phyloP scores from a whole-genome alignment of 176 grass and related monocot species.

The Ananas comosus region DNA sequence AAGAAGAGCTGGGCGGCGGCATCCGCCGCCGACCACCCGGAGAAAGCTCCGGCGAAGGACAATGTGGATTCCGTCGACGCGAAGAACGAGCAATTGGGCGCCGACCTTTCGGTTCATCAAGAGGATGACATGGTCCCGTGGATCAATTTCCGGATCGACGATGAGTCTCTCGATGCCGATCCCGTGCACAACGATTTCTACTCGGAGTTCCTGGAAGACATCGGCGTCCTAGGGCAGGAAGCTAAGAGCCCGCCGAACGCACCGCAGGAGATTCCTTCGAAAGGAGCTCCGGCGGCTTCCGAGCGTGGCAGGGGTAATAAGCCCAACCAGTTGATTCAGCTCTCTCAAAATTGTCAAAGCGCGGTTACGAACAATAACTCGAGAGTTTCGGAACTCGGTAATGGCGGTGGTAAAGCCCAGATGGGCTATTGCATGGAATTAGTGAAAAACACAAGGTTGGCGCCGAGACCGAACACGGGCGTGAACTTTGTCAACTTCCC shows the following conservation, averaged over 20 bases:
- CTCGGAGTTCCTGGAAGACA: conserved; percentile 20
- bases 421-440: neutral
- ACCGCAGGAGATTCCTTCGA: conserved; percentile 2
- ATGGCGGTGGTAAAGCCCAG: neutral
- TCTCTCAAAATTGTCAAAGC: conserved; percentile 2
- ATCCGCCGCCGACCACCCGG: neutral
- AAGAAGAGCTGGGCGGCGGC: neutral
- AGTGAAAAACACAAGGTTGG: neutral
- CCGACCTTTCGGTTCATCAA: neutral
- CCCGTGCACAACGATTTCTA: conserved; percentile 5
- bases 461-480: neutral
- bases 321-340: conserved; percentile 4
- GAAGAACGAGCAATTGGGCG: neutral
- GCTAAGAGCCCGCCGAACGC: neutral
- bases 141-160: conserved; percentile 17
- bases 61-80: neutral
- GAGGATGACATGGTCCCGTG: conserved; percentile 20
- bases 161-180: conserved; percentile 8
- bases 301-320: neutral
- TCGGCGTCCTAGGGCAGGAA: neutral
- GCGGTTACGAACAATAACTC: conserved; percentile 3
- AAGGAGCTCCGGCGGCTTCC: neutral
- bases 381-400: neutral
- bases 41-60: conserved; percentile 1
- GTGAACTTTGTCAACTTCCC: conserved; percentile 7